A percentile compares a stretch with the other conserved stretches of the same genome.
phyloP scores from a whole-genome alignment of 2,329 filamentous ascomycete species.

The Colletotrichum costaricense region DNA sequence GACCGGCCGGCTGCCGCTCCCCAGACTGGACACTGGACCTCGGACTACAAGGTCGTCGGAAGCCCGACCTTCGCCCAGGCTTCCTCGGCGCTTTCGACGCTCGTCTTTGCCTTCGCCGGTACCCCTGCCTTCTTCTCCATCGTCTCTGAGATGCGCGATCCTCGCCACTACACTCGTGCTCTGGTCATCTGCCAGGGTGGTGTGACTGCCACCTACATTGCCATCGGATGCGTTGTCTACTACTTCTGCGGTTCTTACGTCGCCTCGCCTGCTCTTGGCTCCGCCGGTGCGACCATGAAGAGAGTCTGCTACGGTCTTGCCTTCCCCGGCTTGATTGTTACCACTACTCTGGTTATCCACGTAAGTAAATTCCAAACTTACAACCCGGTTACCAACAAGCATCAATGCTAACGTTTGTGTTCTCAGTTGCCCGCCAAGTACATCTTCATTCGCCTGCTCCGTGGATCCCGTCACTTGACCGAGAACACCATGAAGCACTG shows the following conservation, averaged over 20 bases:
- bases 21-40: slow-evolving; percentile 37
- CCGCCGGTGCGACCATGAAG: slow-evolving; percentile 54
- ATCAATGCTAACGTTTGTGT: not conserved
- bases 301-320: slow-evolving; percentile 57
- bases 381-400: too few species aligned
- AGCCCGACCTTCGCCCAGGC: slow-evolving; percentile 66
- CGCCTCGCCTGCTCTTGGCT: slow-evolving; percentile 58
- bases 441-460: slow-evolving; percentile 41
- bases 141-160: slow-evolving; percentile 48
- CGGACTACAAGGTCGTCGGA: slow-evolving; percentile 61
- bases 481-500: slow-evolving; percentile 44
- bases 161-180: slow-evolving; percentile 43
- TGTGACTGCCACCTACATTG: slow-evolving; percentile 46
- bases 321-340: slow-evolving; percentile 44
- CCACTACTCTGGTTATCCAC: slow-evolving; percentile 42
- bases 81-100: slow-evolving; percentile 47
- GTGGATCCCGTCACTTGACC: slow-evolving; percentile 44
- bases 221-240: slow-evolving; percentile 54
- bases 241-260: slow-evolving; percentile 58
- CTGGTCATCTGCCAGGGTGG: slow-evolving; percentile 42
- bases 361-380: slow-evolving; percentile 33
- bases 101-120: slow-evolving; percentile 53
- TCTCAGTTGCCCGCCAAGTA: slow-evolving; percentile 41
- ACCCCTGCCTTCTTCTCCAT: slow-evolving; percentile 49
- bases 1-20: slow-evolving; percentile 42